These are phyloP conservation scores for Talaromyces sp. DNA, from an alignment of 2,329 filamentous ascomycete species.

Conservation along the genomic window DNA sequence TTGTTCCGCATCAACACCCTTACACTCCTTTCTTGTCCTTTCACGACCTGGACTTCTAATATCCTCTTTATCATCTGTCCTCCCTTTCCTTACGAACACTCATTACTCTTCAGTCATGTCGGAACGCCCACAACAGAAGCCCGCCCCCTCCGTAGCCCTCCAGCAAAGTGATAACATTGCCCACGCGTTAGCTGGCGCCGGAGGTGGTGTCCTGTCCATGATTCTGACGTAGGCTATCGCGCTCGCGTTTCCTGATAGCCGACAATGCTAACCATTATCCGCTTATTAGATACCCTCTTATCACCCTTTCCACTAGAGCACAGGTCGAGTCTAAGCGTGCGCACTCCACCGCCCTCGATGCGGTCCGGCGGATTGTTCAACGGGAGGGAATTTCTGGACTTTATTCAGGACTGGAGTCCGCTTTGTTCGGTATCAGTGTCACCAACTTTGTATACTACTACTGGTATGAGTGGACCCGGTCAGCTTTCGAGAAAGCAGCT, in stretches of 20 bases:
- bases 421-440: slow-evolving; percentile 94
- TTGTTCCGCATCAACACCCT: slow-evolving; percentile 7
- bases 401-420: slow-evolving; percentile 90
- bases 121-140: slow-evolving; percentile 39
- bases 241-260: background rate
- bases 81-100: slow-evolving; percentile 1
- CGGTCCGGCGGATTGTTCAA: slow-evolving; percentile 82
- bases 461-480: slow-evolving; percentile 97
- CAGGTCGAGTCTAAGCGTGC: slow-evolving; percentile 97
- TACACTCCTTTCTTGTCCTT: slow-evolving; percentile 7
- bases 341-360: slow-evolving; percentile 79
- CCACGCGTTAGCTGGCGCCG: slow-evolving; percentile 88
- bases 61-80: background rate
- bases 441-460: slow-evolving; percentile 99
- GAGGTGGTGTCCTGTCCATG: slow-evolving; percentile 94
- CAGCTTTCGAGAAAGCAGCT: slow-evolving; percentile 78
- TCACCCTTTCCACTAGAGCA: slow-evolving; percentile 94
- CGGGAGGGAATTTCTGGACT: slow-evolving; percentile 87
- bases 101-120: slow-evolving; percentile 36
- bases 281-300: slow-evolving; percentile 83
- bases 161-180: slow-evolving; percentile 96
- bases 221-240: slow-evolving; percentile 71
- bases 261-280: background rate
- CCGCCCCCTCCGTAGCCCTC: slow-evolving; percentile 63
- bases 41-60: background rate